Conservation (phyloP, 371 early-diverging fungal genomes). For the Mortierella sp. region DNA sequence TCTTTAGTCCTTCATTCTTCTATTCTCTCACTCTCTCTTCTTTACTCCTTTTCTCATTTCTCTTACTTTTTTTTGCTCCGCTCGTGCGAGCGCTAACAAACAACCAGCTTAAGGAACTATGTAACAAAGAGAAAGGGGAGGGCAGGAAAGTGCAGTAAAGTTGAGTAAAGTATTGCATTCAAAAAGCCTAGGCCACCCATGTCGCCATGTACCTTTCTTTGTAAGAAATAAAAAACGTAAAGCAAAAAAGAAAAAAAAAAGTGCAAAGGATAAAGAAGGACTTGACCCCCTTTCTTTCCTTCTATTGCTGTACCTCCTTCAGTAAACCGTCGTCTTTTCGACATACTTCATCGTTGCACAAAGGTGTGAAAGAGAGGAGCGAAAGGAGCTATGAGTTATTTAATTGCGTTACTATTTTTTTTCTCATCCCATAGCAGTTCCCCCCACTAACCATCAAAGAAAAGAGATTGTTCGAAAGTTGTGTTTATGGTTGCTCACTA, state of each 20-base stretch:
- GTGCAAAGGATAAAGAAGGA: background rate
- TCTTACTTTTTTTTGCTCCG: too few species aligned
- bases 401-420: background rate
- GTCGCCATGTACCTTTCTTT: background rate
- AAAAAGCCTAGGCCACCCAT: slow-evolving; percentile 11
- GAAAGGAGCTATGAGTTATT: background rate
- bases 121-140: background rate
- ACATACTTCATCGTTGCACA: background rate
- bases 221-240: background rate
- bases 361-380: background rate
- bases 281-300: background rate
- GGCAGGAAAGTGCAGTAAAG: background rate
- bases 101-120: background rate
- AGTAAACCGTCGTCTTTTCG: background rate
- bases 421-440: background rate
- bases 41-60: too few species aligned
- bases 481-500: background rate
- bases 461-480: background rate
- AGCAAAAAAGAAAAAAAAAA: background rate
- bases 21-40: too few species aligned
- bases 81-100: too few species aligned
- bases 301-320: background rate
- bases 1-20: too few species aligned
- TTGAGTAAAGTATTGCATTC: background rate
- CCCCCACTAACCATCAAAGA: background rate